phyloP scores from a whole-genome alignment of 1,284 basidiomycete genomes.

The Leccinum subrobustum region DNA sequence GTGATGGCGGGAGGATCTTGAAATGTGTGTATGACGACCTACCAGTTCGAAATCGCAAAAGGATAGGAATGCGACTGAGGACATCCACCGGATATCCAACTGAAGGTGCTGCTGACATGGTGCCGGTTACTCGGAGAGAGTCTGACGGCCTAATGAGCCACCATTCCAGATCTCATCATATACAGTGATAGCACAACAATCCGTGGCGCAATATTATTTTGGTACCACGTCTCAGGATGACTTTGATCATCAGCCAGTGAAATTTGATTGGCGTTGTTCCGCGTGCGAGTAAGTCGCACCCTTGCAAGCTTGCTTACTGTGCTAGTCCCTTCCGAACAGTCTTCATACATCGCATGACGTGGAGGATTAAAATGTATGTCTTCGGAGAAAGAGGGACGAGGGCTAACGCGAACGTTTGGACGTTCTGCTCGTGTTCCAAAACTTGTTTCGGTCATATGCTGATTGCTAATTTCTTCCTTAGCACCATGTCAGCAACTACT shows the following conservation, averaged over 20 bases:
- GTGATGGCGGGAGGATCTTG: not conserved
- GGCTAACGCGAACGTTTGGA: not conserved
- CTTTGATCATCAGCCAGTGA: not conserved
- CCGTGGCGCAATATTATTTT: not conserved
- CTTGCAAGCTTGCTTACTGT: not conserved
- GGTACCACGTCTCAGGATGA: not conserved
- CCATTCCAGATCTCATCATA: not conserved
- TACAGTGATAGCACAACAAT: no score
- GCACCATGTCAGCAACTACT: not conserved
- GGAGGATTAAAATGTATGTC: not conserved
- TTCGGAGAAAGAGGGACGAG: not conserved
- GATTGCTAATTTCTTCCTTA: not conserved
- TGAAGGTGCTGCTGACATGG: not conserved
- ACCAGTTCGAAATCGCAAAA: no score
- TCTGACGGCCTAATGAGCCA: not conserved
- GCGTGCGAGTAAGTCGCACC: not conserved
- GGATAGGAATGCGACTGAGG: no score
- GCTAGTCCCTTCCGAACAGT: not conserved
- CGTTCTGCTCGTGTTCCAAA: not conserved
- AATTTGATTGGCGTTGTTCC: not conserved
- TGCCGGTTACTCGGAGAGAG: not conserved
- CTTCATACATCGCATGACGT: not conserved
- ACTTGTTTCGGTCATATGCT: not conserved
- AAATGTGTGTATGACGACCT: no score
- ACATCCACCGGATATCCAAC: no score